A percentile compares a stretch with the other conserved stretches of the same genome.
These are phyloP conservation scores for Santalum album DNA, from an alignment of 164 flowering plant genomes.

Conservation along the genomic window DNA sequence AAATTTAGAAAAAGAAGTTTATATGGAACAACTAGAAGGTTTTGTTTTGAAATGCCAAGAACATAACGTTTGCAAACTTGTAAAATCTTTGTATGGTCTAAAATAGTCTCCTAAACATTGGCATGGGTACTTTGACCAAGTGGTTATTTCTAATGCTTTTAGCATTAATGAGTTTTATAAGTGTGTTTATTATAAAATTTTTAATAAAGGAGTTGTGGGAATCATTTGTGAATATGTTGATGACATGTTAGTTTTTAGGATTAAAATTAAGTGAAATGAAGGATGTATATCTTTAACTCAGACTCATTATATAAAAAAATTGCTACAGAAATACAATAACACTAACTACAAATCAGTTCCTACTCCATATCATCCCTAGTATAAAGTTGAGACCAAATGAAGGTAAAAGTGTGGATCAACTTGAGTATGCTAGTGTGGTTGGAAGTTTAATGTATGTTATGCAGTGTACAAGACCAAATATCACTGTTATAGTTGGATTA, in stretches of 20 bases:
- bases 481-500: slow-evolving; percentile 11
- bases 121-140: background rate
- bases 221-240: slow-evolving; percentile 9
- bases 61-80: too few species aligned
- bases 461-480: slow-evolving; percentile 18
- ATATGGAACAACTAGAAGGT: too few species aligned
- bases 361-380: slow-evolving; percentile 6
- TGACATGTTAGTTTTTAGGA: slow-evolving; percentile 14
- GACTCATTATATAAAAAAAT: slow-evolving; percentile 14
- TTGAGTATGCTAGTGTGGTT: slow-evolving; percentile 1
- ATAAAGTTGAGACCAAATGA: background rate
- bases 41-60: too few species aligned
- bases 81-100: too few species aligned
- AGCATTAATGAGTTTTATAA: slow-evolving; percentile 7
- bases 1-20: too few species aligned
- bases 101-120: too few species aligned
- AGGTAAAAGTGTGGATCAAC: background rate
- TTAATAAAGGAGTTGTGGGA: background rate
- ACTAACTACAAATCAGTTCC: background rate
- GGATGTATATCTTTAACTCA: slow-evolving; percentile 2
- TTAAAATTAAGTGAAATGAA: slow-evolving; percentile 2
- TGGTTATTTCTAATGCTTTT: slow-evolving; percentile 6
- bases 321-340: slow-evolving; percentile 8
- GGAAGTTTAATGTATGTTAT: slow-evolving; percentile 6
- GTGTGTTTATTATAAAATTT: slow-evolving; percentile 5